Evolutionary conservation across 257 asterid species (phyloP), one percentile per base, ranked within the genome.

Genomic region (Osmanthus fragrans): DNA sequence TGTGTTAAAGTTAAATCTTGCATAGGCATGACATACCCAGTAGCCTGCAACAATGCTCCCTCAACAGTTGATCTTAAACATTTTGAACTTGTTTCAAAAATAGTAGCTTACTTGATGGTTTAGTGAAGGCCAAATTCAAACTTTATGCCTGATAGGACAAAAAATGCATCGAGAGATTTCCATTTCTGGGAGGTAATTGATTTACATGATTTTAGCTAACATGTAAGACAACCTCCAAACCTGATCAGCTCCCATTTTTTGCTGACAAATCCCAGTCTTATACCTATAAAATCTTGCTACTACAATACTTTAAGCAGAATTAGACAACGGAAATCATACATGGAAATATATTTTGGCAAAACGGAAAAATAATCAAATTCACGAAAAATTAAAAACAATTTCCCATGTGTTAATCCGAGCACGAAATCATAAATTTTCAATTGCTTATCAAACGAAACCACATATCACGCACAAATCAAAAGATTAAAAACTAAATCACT

Each of bases 401-500:
- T 63, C 18, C 69, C 36, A 10, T 25, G n/a, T 12, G 19, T 27
- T 12, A 63, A 63, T 25, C 69, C 69, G 19, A 63, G 8, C 36
- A 27, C 34, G 33, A 63, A 23, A 23, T 58, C 32, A 7, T 60
- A 9, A 56, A 60, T 21, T 60, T 23, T 60, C 68, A 60, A 60
- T 23, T 23, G 5, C 15, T 23, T 11, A 25, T 23, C 18, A 25
- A 21, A 27, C 18, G 11, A 63, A 63, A 63, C 18, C 34, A 25
- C 19, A 78, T 5, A 15, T 29, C 34, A 80, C 18, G 21, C 6
- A 79, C 30, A 39, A 47, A 73, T 27, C 77, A 34, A 74, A 77
- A 39, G 42, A 18, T 42, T 66, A 45, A 27, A 63, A 21, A n/a
- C 25, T 21, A 21, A 58, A 58, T 21, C 34, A 12, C 69, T 27